Base-by-base conservation (phyloP, 1,284 basidiomycete genomes). In the Pseudozyma tsukubaensis region DNA sequence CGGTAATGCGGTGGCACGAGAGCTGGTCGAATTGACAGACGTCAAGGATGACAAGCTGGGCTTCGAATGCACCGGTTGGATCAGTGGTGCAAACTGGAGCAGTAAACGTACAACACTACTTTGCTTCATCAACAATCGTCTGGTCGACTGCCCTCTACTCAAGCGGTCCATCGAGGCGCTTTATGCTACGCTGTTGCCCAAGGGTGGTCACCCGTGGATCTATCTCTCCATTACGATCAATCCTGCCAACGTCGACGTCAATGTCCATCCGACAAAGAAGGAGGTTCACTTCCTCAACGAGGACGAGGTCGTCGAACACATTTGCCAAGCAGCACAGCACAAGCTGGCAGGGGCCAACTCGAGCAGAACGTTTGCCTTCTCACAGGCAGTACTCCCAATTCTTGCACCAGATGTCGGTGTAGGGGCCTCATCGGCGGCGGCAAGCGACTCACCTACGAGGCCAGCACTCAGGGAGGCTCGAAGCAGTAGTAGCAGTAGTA, bases 181-280 rank as follows among this genome's bases (percentile, higher is more conserved):
- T 13, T 99, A 99, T 84, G 90, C 88, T 18, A 88, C 90, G 1
- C 88, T 97, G 40, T 87, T 99, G n/a, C 92, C 96, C 0, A 97
- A 97, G 85, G 95, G 95, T 11, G 86, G 91, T 1, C 92, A 88
- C 39, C 94, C 97, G 0, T 99, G 96, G 86, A 88, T 97, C 16
- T 99, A 99, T 83, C 87, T 98, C 53, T 94, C 93, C 72, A 85
- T 99, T 39, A 87, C 91, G 36, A 91, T 99, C 72, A 90, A 94
- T 61, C 94, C 95, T 0, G 88, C 90, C 37, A 91, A 92, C 34
- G 91, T 99, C 11, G 97, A 99, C 80, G 95, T 98, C 61, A 99
- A 99, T 78, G 95, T 99, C 0, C 96, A 98, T 84, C 97, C 97
- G 0, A 99, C 97, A 1, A 99, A 99, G 85, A 91, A 92, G 40